phyloP scores from a whole-genome alignment of 202 grass and related monocot species.

The Hordeum pubiflorum region DNA sequence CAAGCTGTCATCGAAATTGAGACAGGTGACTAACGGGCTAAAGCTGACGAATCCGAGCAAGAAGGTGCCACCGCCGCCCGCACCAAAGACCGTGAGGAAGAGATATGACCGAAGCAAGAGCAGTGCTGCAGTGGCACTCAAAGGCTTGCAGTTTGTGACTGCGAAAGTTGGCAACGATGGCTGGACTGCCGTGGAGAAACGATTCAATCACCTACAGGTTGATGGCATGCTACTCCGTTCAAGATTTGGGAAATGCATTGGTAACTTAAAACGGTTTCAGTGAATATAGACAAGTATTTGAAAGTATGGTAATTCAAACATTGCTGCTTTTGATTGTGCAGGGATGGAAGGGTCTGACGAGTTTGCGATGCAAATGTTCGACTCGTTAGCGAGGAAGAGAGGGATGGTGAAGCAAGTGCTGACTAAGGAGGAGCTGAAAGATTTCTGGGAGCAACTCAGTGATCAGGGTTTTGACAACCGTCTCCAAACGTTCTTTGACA shows the following conservation, averaged over 20 bases:
- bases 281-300: not conserved
- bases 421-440: slow-evolving; percentile 81
- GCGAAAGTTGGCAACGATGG: slow-evolving; percentile 56
- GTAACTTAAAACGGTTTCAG: slow-evolving; percentile 34
- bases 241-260: slow-evolving; percentile 87
- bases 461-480: slow-evolving; percentile 78
- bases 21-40: slow-evolving; percentile 46
- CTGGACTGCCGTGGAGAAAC: slow-evolving; percentile 71
- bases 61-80: slow-evolving; percentile 8
- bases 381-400: slow-evolving; percentile 78
- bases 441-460: slow-evolving; percentile 82
- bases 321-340: slow-evolving; percentile 33
- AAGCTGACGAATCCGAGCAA: slow-evolving; percentile 41
- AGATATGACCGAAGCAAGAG: slow-evolving; percentile 61
- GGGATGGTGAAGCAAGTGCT: slow-evolving; percentile 57
- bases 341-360: slow-evolving; percentile 90
- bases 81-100: slow-evolving; percentile 25
- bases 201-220: slow-evolving; percentile 60
- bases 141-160: slow-evolving; percentile 68
- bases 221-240: slow-evolving; percentile 65
- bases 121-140: slow-evolving; percentile 57
- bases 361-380: slow-evolving; percentile 71
- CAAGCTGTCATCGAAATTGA: slow-evolving; percentile 48
- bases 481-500: slow-evolving; percentile 84
- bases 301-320: not conserved